These are phyloP conservation scores for Huntiella moniliformis DNA, from an alignment of 2,329 filamentous ascomycete species.

Conservation along the genomic window DNA sequence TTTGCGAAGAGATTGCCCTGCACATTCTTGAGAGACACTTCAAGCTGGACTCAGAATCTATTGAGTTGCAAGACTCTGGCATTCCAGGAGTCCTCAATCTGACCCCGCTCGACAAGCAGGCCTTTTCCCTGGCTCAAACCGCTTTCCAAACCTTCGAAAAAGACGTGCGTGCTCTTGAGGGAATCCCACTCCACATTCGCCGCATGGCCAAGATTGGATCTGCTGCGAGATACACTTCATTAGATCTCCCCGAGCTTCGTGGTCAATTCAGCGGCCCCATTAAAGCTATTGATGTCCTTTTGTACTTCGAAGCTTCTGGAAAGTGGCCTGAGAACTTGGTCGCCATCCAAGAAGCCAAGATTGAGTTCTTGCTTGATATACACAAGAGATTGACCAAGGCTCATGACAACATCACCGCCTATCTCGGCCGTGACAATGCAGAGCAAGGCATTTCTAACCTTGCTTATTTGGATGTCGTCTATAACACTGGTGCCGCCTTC, in stretches of 20 bases:
- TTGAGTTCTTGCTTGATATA: constrained; percentile 70
- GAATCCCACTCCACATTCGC: constrained; percentile 70
- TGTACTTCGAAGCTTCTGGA: constrained; percentile 84
- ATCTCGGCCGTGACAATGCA: constrained; percentile 65
- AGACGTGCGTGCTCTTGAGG: constrained; percentile 58
- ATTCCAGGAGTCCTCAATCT: constrained; percentile 30
- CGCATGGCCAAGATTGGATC: constrained; percentile 58
- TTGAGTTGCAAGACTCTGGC: constrained; percentile 31
- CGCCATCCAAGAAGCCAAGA: constrained; percentile 84
- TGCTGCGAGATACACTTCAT: constrained; percentile 54
- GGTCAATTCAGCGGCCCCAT: constrained; percentile 10
- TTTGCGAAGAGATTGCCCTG: constrained; percentile 62
- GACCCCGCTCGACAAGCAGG: constrained; percentile 28
- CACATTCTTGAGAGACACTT: constrained; percentile 57
- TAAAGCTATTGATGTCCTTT: constrained; percentile 52
- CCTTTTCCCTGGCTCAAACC: constrained; percentile 51
- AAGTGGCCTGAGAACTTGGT: constrained; percentile 85
- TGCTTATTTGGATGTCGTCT: constrained; percentile 65
- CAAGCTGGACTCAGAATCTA: constrained; percentile 33
- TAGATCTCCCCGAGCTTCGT: constrained; percentile 27
- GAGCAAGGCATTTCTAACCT: constrained; percentile 52
- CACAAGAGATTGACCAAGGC: constrained; percentile 47
- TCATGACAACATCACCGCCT: constrained; percentile 41
- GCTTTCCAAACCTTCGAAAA: constrained; percentile 57
- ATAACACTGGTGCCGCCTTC: constrained; percentile 54